Percentiles rank a stretch among this genome's conserved stretches.
These are phyloP conservation scores for Tephrocybe sp. DNA, from an alignment of 768 basidiomycete species.

Conservation along the genomic window DNA sequence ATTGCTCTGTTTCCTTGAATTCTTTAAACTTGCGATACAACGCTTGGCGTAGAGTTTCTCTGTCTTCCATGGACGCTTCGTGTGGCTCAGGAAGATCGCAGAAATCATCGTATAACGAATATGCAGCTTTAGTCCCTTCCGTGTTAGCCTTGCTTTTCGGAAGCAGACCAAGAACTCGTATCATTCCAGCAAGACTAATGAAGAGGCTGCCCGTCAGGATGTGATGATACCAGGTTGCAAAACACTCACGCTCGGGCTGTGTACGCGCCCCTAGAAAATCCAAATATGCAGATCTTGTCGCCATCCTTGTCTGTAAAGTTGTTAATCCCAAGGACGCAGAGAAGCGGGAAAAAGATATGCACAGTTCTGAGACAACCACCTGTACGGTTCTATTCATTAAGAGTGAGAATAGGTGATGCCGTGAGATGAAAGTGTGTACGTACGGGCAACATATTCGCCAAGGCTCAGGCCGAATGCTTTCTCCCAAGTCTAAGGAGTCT, in stretches of 20 bases:
- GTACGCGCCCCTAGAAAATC: conserved; percentile 3
- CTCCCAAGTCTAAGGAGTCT: neutral
- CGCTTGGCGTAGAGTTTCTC: too few species aligned
- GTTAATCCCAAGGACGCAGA: too few species aligned
- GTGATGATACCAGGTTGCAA: too few species aligned
- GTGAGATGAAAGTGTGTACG: neutral
- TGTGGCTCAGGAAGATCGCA: too few species aligned
- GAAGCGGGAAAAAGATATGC: too few species aligned
- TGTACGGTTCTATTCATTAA: neutral
- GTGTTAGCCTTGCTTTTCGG: neutral
- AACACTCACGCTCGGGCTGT: conserved; percentile 4
- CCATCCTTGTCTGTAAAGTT: conserved; percentile 1
- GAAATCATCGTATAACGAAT: too few species aligned
- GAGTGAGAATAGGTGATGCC: neutral
- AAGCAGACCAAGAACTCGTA: conserved; percentile 1
- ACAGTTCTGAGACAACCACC: conserved; percentile 2
- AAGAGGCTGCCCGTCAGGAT: too few species aligned
- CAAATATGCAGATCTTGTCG: conserved; percentile 5
- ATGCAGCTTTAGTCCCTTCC: neutral
- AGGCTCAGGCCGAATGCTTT: neutral
- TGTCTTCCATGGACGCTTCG: too few species aligned
- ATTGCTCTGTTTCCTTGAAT: too few species aligned
- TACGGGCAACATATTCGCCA: neutral
- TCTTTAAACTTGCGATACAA: too few species aligned
- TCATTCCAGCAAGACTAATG: conserved; percentile 5